Conservation (phyloP, 768 basidiomycete species). For the Amylocystis lapponica region DNA sequence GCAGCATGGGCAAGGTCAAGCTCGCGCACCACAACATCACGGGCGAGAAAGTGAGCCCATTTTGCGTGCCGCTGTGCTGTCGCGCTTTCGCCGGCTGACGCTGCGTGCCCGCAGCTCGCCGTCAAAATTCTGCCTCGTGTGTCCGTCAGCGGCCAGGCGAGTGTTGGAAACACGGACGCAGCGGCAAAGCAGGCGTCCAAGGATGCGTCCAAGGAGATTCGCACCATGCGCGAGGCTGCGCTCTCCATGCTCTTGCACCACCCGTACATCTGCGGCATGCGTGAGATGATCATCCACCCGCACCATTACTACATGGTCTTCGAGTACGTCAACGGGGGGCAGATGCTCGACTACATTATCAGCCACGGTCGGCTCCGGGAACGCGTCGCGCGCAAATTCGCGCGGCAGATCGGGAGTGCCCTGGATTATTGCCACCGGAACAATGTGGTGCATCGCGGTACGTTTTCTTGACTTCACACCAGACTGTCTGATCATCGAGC, state of each 20-base stretch:
- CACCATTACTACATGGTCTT: constrained; percentile 99
- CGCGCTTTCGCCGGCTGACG: constrained; percentile 5
- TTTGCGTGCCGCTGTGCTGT: not conserved
- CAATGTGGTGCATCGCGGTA: constrained; percentile 93
- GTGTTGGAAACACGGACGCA: constrained; percentile 46
- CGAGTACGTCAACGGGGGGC: constrained; percentile 97
- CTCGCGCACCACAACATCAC: constrained; percentile 84
- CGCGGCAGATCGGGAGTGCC: constrained; percentile 93
- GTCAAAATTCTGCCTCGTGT: constrained; percentile 96
- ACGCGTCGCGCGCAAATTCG: constrained; percentile 95
- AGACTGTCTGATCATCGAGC: constrained; percentile 1
- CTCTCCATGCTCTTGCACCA: constrained; percentile 95
- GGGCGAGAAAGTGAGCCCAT: constrained; percentile 76
- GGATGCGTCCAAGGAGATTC: constrained; percentile 94
- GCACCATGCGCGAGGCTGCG: constrained; percentile 93
- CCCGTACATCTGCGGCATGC: constrained; percentile 99
- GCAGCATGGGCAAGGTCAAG: constrained; percentile 99
- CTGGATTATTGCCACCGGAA: constrained; percentile 97
- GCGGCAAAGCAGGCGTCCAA: constrained; percentile 75
- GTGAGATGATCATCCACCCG: constrained; percentile 95
- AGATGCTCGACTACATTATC: constrained; percentile 99
- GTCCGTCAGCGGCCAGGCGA: constrained; percentile 50
- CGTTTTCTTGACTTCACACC: constrained; percentile 10
- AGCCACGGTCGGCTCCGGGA: constrained; percentile 94
- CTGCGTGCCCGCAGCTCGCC: constrained; percentile 59